Evolutionary conservation across 2,329 filamentous ascomycete species (phyloP).

Genomic region (Trichoderma pleuroti): DNA sequence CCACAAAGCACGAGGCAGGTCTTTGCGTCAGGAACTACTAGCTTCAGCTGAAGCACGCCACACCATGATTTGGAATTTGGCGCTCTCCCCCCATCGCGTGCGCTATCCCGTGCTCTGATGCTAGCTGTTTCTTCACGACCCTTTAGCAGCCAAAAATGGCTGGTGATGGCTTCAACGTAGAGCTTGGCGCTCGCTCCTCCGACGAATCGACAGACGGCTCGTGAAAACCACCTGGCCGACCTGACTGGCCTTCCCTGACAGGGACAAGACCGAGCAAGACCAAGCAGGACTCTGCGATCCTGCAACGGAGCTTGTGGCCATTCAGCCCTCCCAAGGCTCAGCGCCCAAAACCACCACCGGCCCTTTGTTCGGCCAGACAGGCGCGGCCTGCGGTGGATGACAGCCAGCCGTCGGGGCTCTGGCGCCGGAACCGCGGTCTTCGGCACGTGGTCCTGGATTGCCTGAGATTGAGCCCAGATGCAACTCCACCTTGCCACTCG

Average conservation of each 20-base stretch:
- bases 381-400: background rate
- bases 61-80: background rate
- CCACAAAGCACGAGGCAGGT: background rate
- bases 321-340: background rate
- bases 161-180: conserved; percentile 1
- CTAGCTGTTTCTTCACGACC: background rate
- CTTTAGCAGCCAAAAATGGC: background rate
- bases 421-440: background rate
- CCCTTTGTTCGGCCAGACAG: conserved; percentile 7
- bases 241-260: background rate
- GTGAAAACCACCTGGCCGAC: conserved; percentile 19
- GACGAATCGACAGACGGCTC: conserved; percentile 29
- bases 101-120: background rate
- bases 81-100: background rate
- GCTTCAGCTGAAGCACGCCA: background rate
- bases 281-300: background rate
- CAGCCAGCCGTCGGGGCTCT: background rate
- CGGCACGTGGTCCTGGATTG: conserved; percentile 11
- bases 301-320: background rate
- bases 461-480: conserved; percentile 18
- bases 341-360: conserved; percentile 1
- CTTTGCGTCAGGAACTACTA: background rate
- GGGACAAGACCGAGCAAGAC: conserved; percentile 3
- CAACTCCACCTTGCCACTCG: conserved; percentile 1
- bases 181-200: conserved; percentile 16